phyloP scores from a whole-genome alignment of 1,139 yeast species.

The Yamadazyma blattariae region DNA sequence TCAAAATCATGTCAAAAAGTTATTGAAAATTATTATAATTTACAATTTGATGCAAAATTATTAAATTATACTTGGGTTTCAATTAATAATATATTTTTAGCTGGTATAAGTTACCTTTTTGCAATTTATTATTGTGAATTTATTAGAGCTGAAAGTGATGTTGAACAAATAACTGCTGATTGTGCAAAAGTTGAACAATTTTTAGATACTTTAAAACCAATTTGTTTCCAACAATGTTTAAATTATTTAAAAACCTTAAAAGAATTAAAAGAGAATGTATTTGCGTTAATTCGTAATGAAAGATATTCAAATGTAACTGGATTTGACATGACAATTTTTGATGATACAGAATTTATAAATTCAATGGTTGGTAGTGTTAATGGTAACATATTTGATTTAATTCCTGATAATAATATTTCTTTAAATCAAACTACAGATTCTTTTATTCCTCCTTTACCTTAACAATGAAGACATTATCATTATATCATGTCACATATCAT shows the following conservation, averaged over 20 bases:
- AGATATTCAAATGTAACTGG: neutral
- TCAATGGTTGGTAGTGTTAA: slow-evolving; percentile 11
- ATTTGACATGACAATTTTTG: slow-evolving; percentile 8
- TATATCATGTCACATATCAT: too few species aligned
- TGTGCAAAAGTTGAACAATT: slow-evolving; percentile 2
- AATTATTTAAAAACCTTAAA: slow-evolving; percentile 6
- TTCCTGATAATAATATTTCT: too few species aligned
- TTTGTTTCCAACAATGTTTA: slow-evolving; percentile 8
- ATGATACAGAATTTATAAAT: slow-evolving; percentile 10
- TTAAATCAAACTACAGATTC: too few species aligned
- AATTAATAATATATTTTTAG: slow-evolving; percentile 81
- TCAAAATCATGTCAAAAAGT: slow-evolving; percentile 7
- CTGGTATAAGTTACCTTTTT: slow-evolving; percentile 78
- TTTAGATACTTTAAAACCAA: slow-evolving; percentile 5
- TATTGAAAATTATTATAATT: slow-evolving; percentile 6
- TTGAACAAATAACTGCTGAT: neutral
- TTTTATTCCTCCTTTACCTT: too few species aligned
- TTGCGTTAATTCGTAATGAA: slow-evolving; percentile 7
- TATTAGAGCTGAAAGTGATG: slow-evolving; percentile 25
- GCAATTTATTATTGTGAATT: slow-evolving; percentile 66
- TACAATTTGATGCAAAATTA: slow-evolving; percentile 8
- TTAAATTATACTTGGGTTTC: slow-evolving; percentile 88
- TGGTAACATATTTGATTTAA: neutral
- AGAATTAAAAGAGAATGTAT: slow-evolving; percentile 4
- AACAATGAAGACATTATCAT: too few species aligned